A percentile compares a stretch with the other conserved stretches of the same genome.
Evolutionary conservation across 495 filamentous ascomycete genomes (phyloP).

Genomic region (Penicillium tannophilum): DNA sequence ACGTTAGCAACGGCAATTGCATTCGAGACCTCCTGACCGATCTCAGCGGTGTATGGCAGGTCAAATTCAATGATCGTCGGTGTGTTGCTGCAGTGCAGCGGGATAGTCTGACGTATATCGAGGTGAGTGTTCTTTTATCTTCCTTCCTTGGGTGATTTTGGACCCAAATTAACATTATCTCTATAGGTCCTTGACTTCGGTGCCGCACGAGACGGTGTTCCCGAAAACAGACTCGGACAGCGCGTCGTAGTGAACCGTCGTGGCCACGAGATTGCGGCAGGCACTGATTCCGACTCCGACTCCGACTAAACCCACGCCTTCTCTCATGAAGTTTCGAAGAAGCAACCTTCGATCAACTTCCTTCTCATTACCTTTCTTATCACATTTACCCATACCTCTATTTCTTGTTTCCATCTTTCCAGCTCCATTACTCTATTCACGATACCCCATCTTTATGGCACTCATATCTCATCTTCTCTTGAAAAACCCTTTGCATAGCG

Average conservation of each 20-base stretch:
- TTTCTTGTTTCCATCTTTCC: conserved; percentile 14
- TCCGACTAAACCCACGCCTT: conserved; percentile 26
- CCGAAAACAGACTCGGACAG: conserved; percentile 72
- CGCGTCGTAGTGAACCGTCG: conserved; percentile 75
- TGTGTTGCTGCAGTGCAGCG: conserved; percentile 97
- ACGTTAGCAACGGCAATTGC: conserved; percentile 87
- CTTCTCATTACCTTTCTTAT: conserved; percentile 3
- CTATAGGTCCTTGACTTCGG: conserved; percentile 86
- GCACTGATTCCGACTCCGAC: conserved; percentile 47
- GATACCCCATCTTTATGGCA: conserved; percentile 33
- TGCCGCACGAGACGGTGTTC: conserved; percentile 77
- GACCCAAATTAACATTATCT: conserved; percentile 10
- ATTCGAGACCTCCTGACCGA: conserved; percentile 95
- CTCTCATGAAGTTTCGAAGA: neutral
- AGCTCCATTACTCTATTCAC: conserved; percentile 22
- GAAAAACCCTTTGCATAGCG: conserved; percentile 49
- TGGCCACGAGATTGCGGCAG: conserved; percentile 44
- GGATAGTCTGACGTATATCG: conserved; percentile 88
- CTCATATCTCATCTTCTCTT: conserved; percentile 22
- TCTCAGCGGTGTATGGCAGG: conserved; percentile 95
- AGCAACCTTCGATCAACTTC: neutral
- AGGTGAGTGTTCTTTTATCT: conserved; percentile 62
- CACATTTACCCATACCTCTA: conserved; percentile 3
- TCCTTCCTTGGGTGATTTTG: conserved; percentile 2
- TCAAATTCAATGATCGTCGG: conserved; percentile 92